These are phyloP conservation scores for Asterionellopsis glacialis DNA, from an alignment of 108 stramenopile genomes.

Conservation along the genomic window DNA sequence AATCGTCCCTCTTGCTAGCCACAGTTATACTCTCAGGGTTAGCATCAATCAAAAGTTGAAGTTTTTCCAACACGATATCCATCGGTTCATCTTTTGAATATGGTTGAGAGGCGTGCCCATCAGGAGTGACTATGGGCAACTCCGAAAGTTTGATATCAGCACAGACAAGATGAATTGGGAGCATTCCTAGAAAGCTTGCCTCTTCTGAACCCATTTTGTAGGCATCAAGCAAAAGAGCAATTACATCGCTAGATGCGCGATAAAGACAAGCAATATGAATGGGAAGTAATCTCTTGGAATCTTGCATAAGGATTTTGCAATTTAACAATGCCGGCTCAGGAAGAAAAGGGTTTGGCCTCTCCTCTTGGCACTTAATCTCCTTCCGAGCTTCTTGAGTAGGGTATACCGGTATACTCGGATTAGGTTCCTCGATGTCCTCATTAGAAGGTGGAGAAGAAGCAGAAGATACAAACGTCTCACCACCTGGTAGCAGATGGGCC, in stretches of 20 bases:
- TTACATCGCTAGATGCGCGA: slow-evolving; percentile 24
- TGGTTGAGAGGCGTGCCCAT: too few species aligned
- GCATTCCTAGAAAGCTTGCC: slow-evolving; percentile 12
- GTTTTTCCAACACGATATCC: too few species aligned
- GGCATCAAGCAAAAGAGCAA: slow-evolving; percentile 18
- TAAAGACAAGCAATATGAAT: slow-evolving; percentile 34
- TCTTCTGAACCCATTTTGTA: slow-evolving; percentile 12
- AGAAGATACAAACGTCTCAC: too few species aligned
- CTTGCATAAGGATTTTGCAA: neutral
- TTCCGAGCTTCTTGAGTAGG: neutral
- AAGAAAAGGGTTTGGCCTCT: neutral
- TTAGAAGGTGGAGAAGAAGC: neutral
- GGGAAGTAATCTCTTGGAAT: slow-evolving; percentile 11
- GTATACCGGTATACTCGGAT: neutral
- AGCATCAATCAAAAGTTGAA: too few species aligned
- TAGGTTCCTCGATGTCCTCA: neutral
- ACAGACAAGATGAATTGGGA: slow-evolving; percentile 33
- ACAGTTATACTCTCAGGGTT: too few species aligned
- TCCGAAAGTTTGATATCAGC: slow-evolving; percentile 5
- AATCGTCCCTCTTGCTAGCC: too few species aligned
- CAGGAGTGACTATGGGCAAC: neutral
- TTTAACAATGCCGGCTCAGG: neutral
- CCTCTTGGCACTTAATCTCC: neutral
- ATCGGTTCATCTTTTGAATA: too few species aligned
- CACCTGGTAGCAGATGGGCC: too few species aligned